phyloP scores from a whole-genome alignment of 805 yeast genomes.

The Metschnikowia chrysomelidarum region DNA sequence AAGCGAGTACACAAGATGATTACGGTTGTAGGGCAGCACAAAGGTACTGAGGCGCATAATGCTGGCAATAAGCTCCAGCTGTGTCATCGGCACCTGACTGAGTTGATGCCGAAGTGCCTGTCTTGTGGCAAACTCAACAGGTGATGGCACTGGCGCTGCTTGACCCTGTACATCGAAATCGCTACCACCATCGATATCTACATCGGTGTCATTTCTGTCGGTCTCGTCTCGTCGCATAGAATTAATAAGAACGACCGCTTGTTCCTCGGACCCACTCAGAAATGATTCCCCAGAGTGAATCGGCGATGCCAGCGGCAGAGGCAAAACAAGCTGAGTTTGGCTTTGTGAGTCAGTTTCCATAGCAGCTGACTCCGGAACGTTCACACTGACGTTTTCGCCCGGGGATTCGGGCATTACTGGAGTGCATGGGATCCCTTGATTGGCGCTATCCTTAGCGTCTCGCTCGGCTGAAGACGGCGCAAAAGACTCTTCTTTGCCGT shows the following conservation, averaged over 20 bases:
- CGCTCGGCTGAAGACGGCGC: background rate
- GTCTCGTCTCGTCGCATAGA: no score
- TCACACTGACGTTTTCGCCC: constrained; percentile 19
- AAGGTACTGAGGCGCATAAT: constrained; percentile 32
- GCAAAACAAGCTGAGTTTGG: constrained; percentile 55
- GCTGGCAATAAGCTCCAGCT: constrained; percentile 39
- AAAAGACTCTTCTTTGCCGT: background rate
- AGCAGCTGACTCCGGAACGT: constrained; percentile 34
- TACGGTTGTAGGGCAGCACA: constrained; percentile 46
- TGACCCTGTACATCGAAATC: no score
- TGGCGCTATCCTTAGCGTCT: constrained; percentile 6
- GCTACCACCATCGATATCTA: background rate
- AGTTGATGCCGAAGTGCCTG: no score
- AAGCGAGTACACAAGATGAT: constrained; percentile 51
- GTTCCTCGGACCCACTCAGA: no score
- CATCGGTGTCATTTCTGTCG: no score
- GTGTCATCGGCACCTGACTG: constrained; percentile 23
- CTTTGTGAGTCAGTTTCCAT: constrained; percentile 35
- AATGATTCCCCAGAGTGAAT: constrained; percentile 30
- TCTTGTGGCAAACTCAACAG: no score
- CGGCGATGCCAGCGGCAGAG: constrained; percentile 68
- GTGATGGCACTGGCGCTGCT: no score
- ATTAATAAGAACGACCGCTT: no score
- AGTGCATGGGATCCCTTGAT: constrained; percentile 10
- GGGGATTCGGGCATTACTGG: constrained; percentile 8